phyloP scores from a whole-genome alignment of 495 filamentous ascomycete species.

The Neurospora sp. region DNA sequence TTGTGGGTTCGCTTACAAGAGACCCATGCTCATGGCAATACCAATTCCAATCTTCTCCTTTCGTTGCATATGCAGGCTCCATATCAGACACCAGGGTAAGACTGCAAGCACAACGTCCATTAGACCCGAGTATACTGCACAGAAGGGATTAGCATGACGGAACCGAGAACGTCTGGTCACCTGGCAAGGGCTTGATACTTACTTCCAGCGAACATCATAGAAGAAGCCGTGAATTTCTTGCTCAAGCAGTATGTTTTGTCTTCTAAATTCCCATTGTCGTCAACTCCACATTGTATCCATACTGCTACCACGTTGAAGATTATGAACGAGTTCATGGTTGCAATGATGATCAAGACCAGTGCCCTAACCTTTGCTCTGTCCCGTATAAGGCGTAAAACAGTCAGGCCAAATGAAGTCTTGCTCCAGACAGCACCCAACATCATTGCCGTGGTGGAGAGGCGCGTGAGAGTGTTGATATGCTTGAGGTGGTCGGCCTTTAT shows the following conservation, averaged over 20 bases:
- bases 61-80: slow-evolving; percentile 22
- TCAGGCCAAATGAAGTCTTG: slow-evolving; percentile 29
- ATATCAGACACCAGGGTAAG: slow-evolving; percentile 27
- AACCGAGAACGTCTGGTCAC: not conserved
- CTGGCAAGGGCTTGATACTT: not conserved
- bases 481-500: not conserved
- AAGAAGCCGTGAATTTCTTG: not conserved
- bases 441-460: slow-evolving; percentile 6
- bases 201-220: slow-evolving; percentile 16
- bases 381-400: slow-evolving; percentile 20
- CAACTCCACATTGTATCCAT: slow-evolving; percentile 16
- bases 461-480: slow-evolving; percentile 5
- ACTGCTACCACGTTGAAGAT: slow-evolving; percentile 8
- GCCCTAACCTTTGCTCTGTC: slow-evolving; percentile 3
- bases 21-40: slow-evolving; percentile 31
- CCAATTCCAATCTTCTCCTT: slow-evolving; percentile 29
- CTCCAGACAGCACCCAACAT: slow-evolving; percentile 24
- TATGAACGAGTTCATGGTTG: slow-evolving; percentile 20
- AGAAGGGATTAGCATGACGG: not conserved
- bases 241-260: not conserved
- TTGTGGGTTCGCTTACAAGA: slow-evolving; percentile 21
- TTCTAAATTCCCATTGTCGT: not conserved
- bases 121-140: slow-evolving; percentile 22
- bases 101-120: slow-evolving; percentile 28
- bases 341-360: slow-evolving; percentile 18